Base-by-base conservation (phyloP, 257 asterid genomes). In the Solanum etuberosum region DNA sequence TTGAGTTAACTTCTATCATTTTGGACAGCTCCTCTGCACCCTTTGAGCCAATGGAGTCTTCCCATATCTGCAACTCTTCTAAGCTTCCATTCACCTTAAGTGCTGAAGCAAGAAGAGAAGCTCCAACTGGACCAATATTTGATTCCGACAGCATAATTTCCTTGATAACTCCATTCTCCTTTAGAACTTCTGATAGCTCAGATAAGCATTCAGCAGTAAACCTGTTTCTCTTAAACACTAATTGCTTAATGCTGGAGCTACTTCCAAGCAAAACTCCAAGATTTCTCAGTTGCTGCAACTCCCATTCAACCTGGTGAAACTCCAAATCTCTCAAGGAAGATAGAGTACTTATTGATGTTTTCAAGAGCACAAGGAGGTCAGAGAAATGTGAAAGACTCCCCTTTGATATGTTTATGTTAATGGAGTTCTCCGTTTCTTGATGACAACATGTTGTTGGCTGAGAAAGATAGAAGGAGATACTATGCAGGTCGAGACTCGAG, bases 1-100 rank as follows among this genome's bases (percentile, higher is more conserved):
- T 83, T 4, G 98, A 91, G 89, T 96, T 96, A n/a, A 85, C 96
- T 91, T 96, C 99, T n/a, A 96, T 95, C 99, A 96, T 96, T 86
- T 91, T 91, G 0, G 98, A 96, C 2, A 96, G 87, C 89, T 94
- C 98, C 86, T 96, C 99, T 4, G 98, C 94, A 7, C 99, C 98
- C 51, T 86, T 90, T 0, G 94, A 87, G 18, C 98, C 98, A 83
- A 96, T 93, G 1, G 98, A 95, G 91, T 96, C 98, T 46, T 92
- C 97, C 98, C 96, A 95, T 89, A 95, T 92, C 42, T 93, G 95
- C 89, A 96, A 86, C 85, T 93, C 97, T 76, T 94, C 94, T 77
- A 96, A 89, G 88, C 85, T 85, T 10, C 85, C 86, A 57, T 96
- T 96, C 4, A 89, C 91, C 90, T 78, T 91, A 1, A 96, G 93